phyloP scores from a whole-genome alignment of 495 filamentous ascomycete genomes.

The Aspergillus bertholletiae region DNA sequence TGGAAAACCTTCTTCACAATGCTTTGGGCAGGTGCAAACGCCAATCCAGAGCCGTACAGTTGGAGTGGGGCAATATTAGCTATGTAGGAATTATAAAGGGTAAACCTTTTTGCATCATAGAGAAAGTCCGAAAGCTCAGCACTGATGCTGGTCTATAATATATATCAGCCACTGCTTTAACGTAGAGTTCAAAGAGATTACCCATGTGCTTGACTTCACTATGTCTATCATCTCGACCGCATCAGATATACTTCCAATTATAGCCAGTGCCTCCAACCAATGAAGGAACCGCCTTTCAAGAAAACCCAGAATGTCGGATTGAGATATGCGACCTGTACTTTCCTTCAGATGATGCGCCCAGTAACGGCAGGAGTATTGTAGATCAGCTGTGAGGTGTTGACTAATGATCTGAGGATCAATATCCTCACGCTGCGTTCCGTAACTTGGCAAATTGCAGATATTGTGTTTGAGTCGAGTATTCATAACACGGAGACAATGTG shows the following conservation, averaged over 20 bases:
- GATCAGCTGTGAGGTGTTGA: slow-evolving; percentile 21
- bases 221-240: slow-evolving; percentile 3
- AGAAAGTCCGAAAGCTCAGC: slow-evolving; percentile 21
- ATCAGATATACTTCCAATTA: slow-evolving; percentile 28
- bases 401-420: slow-evolving; percentile 19
- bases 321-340: slow-evolving; percentile 17
- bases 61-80: slow-evolving; percentile 28
- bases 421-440: slow-evolving; percentile 19
- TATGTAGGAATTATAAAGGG: slow-evolving; percentile 23
- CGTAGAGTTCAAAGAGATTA: background rate
- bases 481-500: slow-evolving; percentile 16
- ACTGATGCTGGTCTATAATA: slow-evolving; percentile 11
- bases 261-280: slow-evolving; percentile 40
- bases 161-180: background rate
- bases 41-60: slow-evolving; percentile 23
- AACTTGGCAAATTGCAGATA: slow-evolving; percentile 31
- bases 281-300: slow-evolving; percentile 39
- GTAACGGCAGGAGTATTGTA: slow-evolving; percentile 42
- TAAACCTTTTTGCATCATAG: slow-evolving; percentile 33
- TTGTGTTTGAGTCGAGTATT: slow-evolving; percentile 23
- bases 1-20: slow-evolving; percentile 11
- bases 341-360: slow-evolving; percentile 45
- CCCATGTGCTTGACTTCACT: background rate
- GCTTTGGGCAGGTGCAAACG: slow-evolving; percentile 27
- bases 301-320: slow-evolving; percentile 27